Evolutionary conservation across 805 yeast species (phyloP), one percentile per base, ranked within the genome.

Genomic region (Clavispora fructus): DNA sequence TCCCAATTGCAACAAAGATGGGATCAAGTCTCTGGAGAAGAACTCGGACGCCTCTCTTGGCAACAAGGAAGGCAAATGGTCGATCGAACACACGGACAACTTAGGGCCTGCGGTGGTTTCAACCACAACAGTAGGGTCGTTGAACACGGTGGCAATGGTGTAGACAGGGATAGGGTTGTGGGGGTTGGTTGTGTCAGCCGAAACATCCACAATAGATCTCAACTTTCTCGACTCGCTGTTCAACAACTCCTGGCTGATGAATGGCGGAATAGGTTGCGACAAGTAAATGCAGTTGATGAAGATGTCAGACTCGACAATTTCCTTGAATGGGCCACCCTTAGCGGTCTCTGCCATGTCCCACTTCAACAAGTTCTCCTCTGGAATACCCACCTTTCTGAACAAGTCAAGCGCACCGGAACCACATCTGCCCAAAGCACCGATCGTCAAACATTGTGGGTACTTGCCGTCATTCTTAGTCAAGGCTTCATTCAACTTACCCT

Each of bases 331-430:
- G 43, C 99, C 99, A 53, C 99, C 99, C 69, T 78, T 82, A 56
- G 94, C 83, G 49, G 99, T 94, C 75, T 94, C 99, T 49, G 86
- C 80, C 79, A 94, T 89, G 69, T 94, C 99, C 99, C 99, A 94
- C 74, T 87, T 86, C 59, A 78, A 64, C 51, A 94, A 81, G 68
- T 88, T 85, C 47, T 72, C 79, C 39, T 87, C 94, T 44, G 98
- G 96, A 48, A 94, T 71, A 49, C 99, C 99, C 46, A 78, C 84
- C 70, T 85, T 85, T 51, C 74, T 77, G 69, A 88, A 79, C 46
- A 91, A 75, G 54, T 87, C 95, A 57, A 89, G 74, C 30, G 99
- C 98, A 64, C 99, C 99, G 11, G 95, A 83, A 45, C 99, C 99
- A 73, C 98, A 94, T 75, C 99, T 86, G 54, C 99, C 99, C 49